Evolutionary conservation across 139 green algal species (phyloP), one percentile per base, ranked within the genome.

Genomic region (Chlorella sp.): DNA sequence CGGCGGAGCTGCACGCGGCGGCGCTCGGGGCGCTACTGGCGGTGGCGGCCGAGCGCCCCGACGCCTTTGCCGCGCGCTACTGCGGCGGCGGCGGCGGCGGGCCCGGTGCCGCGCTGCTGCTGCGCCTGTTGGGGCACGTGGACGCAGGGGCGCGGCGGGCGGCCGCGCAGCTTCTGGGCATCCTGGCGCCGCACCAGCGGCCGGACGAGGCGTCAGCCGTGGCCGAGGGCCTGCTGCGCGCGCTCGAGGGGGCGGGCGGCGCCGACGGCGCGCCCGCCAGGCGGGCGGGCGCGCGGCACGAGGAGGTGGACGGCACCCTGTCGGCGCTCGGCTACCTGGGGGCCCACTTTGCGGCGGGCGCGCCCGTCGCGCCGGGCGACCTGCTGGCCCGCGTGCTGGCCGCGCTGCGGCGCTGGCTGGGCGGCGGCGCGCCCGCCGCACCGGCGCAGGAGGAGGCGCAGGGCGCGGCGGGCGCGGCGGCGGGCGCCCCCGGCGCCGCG

Each of bases 131-230:
- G 9, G 56, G 62, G 11, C 91, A 95, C 77, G 83, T 69, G 35
- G 83, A 90, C 63, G 46, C 55, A 0, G 69, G 60, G 38, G 86
- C 86, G 5, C 68, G 91, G 2, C 60, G 78, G 31, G 67, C 81
- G 2, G 86, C 91, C 0, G 91, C 83, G 2, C 85, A 85, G 77
- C 82, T 96, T 63, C 62, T 93, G 40, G 90, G 87, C 46, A 77
- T 87, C 31, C 66, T 82, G 36, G 53, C 63, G 5, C 17, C 65
- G 1, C 77, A 48, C 15, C 43, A 89, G 56, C 6, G 51, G 15
- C 23, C 53, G 19, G 53, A 33, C 12, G 23, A 31, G 58, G 58
- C 58, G 29, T 19, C 8, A 63, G 50, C 27, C 36, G 9, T 23
- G 67, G 33, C 53, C 35, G 43, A 77, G 48, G 62, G 67, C n/a